Base-by-base conservation (phyloP, 78 protist species). In the Dictyostelium capitatum region DNA sequence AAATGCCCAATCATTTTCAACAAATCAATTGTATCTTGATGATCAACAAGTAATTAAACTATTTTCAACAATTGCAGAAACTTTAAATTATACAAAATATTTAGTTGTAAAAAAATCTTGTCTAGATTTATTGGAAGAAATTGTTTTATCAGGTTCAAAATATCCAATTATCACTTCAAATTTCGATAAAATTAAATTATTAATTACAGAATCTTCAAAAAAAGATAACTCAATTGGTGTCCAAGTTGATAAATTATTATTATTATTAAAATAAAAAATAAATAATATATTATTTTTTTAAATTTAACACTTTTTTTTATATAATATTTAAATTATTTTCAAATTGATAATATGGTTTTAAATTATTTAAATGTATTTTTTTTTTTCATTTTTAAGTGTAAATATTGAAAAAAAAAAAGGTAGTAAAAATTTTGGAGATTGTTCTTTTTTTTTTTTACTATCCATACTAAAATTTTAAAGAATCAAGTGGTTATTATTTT, bases 171-270 rank as follows among this genome's bases (percentile, higher is more conserved):
- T 80, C 14, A 25, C 46, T 15, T 48, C 30, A 69, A 48, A 82
- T 50, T 51, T 69, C 48, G 89, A 82, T 25, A 82, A 46, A 69
- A 69, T 69, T 50, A 82, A 82, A 51, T 8, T 14, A 47, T 46
- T 32, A 46, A 69, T 82, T 1, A 73, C 54, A 3, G 79, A 48
- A 51, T 65, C 89, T 23, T 48, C 89, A 17, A 64, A 82, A 51
- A 82, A 82, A 69, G 89, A 82, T 69, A 47, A 70, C 3, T 11
- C 89, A 28, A 28, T 82, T 46, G 89, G 89, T 30, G 89, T 82
- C 0, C 89, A 82, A 82, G 89, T 82, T 41, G 89, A 82, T 67
- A 82, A 51, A 69, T 47, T 82, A 32, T 79, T 79, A 51, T 28
- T 28, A 67, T 67, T 67, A 67, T 67, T 67, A 67, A n/a, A n/a